Percentiles rank a stretch among this genome's conserved stretches.
These are phyloP conservation scores for Fusarium duplospermum DNA, from an alignment of 2,329 filamentous ascomycete species.

Conservation along the genomic window DNA sequence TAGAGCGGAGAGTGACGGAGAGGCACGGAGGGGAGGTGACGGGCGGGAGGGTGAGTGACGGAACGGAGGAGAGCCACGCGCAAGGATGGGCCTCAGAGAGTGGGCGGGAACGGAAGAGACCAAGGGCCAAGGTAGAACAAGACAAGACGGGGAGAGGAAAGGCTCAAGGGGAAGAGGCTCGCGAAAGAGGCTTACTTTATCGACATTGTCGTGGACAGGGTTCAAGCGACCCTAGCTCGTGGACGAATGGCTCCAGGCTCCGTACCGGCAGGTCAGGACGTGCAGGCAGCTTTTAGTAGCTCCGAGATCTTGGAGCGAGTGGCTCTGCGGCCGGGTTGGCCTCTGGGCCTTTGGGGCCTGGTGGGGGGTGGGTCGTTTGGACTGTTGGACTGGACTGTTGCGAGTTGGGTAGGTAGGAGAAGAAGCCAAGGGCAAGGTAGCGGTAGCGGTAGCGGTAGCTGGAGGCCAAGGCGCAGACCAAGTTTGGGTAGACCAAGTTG, in stretches of 20 bases:
- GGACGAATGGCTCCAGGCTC: conserved; percentile 47
- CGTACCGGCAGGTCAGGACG: conserved; percentile 47
- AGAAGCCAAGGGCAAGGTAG: neutral
- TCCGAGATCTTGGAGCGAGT: conserved; percentile 48
- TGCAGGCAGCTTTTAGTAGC: conserved; percentile 47
- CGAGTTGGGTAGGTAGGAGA: conserved; percentile 26
- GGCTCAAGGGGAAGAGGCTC: conserved; percentile 41
- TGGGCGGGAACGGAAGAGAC: conserved; percentile 14
- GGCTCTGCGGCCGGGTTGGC: conserved; percentile 41
- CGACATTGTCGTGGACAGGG: conserved; percentile 60
- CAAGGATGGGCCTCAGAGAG: conserved; percentile 20
- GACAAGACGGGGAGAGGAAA: conserved; percentile 37
- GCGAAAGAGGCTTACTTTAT: conserved; percentile 63
- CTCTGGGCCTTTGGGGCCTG: conserved; percentile 41
- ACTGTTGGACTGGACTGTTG: conserved; percentile 19
- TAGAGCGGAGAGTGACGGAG: conserved; percentile 26
- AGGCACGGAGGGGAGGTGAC: conserved; percentile 27
- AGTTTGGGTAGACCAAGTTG: conserved; percentile 16
- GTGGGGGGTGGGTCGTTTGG: conserved; percentile 45
- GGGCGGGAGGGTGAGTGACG: conserved; percentile 25
- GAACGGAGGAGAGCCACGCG: conserved; percentile 10
- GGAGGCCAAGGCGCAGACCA: neutral
- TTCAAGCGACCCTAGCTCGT: conserved; percentile 50
- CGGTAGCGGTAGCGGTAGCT: neutral
- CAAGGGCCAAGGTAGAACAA: conserved; percentile 34